These are phyloP conservation scores for Clavispora vitiphila DNA, from an alignment of 805 yeast genomes.

Conservation along the genomic window DNA sequence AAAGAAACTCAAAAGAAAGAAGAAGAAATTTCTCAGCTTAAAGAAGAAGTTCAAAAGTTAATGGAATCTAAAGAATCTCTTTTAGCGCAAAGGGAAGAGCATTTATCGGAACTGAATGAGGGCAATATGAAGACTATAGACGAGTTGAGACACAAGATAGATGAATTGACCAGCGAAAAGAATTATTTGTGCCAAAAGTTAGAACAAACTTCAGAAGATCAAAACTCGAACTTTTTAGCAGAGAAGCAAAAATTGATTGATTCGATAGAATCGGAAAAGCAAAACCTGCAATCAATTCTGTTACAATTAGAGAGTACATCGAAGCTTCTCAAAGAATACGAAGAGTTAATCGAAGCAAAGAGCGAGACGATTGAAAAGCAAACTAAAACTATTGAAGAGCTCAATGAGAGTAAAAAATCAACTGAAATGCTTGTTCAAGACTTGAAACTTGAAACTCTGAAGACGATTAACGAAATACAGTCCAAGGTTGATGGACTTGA, in stretches of 20 bases:
- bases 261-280: background rate
- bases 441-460: background rate
- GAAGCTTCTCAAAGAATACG: background rate
- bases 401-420: background rate
- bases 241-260: background rate
- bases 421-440: background rate
- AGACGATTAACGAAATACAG: background rate
- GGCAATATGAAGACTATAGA: background rate
- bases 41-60: background rate
- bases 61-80: background rate
- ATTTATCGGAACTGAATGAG: background rate
- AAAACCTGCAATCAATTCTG: background rate
- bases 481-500: slow-evolving; percentile 2
- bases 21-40: background rate
- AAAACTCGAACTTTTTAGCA: background rate
- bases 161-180: background rate
- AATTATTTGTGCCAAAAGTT: background rate
- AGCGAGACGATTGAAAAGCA: background rate
- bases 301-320: background rate
- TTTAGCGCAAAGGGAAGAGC: background rate
- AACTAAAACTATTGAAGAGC: background rate
- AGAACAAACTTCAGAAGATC: background rate
- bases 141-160: background rate
- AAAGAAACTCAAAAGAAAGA: background rate
- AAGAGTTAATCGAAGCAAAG: background rate